phyloP scores from a whole-genome alignment of 2,329 filamentous ascomycete genomes.

The Sclerotinia spermophila region DNA sequence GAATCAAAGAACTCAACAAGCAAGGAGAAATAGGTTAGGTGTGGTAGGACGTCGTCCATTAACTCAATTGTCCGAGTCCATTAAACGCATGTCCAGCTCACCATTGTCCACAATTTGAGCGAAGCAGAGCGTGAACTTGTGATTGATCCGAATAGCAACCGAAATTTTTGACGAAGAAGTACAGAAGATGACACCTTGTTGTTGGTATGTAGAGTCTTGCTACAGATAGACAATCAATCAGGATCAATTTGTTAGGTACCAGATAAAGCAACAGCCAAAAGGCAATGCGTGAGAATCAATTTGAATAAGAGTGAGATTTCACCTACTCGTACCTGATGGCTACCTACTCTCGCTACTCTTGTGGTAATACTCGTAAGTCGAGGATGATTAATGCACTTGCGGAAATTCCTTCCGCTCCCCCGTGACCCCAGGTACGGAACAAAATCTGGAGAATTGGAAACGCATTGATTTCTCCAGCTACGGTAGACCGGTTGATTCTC shows the following conservation, averaged over 20 bases:
- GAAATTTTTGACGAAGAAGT: neutral
- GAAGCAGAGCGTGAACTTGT: neutral
- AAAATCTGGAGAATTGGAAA: neutral
- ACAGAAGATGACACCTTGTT: neutral
- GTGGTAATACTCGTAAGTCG: too few relatives aligned
- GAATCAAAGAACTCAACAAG: neutral
- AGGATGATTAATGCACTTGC: neutral
- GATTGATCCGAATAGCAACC: neutral
- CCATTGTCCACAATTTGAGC: constrained; percentile 3
- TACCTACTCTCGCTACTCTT: too few relatives aligned
- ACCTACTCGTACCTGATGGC: too few relatives aligned
- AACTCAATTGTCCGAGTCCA: neutral
- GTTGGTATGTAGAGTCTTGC: neutral
- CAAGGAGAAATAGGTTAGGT: neutral
- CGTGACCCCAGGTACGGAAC: neutral
- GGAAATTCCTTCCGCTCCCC: neutral
- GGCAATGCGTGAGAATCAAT: neutral
- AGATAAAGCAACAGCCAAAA: too few relatives aligned
- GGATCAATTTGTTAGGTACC: too few relatives aligned
- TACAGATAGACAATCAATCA: neutral
- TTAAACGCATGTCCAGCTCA: neutral
- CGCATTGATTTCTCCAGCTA: neutral
- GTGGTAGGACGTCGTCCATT: neutral
- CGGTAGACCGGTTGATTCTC: neutral
- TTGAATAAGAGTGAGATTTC: neutral